Percentiles rank a stretch among this genome's conserved stretches.
These are phyloP conservation scores for Phytophthora capsici DNA, from an alignment of 352 stramenopile genomes.

Conservation along the genomic window DNA sequence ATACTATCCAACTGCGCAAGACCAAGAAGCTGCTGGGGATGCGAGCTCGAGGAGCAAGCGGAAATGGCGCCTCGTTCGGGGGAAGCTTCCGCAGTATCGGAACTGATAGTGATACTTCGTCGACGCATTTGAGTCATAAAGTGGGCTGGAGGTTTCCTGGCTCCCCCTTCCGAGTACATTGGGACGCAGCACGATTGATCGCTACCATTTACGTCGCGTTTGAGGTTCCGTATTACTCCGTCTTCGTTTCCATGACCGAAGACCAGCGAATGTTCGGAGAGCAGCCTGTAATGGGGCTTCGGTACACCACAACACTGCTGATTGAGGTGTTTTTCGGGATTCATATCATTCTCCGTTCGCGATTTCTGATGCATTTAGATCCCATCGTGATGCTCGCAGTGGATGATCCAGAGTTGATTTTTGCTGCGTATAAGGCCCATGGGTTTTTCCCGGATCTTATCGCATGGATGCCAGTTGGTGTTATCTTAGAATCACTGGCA, in stretches of 20 bases:
- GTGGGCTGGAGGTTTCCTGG: constrained; percentile 49
- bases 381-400: constrained; percentile 65
- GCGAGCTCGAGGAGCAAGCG: constrained; percentile 29
- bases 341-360: constrained; percentile 55
- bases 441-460: constrained; percentile 66
- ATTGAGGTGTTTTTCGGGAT: constrained; percentile 62
- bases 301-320: constrained; percentile 45
- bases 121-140: too few species aligned
- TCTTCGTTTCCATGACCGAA: constrained; percentile 66
- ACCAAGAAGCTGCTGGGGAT: constrained; percentile 78
- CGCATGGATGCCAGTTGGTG: constrained; percentile 50
- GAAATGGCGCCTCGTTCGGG: constrained; percentile 5
- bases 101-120: too few species aligned
- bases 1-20: constrained; percentile 71
- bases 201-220: constrained; percentile 61
- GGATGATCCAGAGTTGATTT: constrained; percentile 62
- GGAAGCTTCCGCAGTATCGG: constrained; percentile 7
- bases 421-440: constrained; percentile 58
- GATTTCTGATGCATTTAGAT: constrained; percentile 66
- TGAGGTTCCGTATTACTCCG: constrained; percentile 74
- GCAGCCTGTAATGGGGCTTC: constrained; percentile 29
- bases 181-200: constrained; percentile 55
- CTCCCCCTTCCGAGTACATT: constrained; percentile 59
- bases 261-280: constrained; percentile 55
- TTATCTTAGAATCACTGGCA: constrained; percentile 54